A percentile compares a stretch with the other conserved stretches of the same genome.
Conservation (phyloP, 768 basidiomycete species). For the Tricholoma hemisulphureum region DNA sequence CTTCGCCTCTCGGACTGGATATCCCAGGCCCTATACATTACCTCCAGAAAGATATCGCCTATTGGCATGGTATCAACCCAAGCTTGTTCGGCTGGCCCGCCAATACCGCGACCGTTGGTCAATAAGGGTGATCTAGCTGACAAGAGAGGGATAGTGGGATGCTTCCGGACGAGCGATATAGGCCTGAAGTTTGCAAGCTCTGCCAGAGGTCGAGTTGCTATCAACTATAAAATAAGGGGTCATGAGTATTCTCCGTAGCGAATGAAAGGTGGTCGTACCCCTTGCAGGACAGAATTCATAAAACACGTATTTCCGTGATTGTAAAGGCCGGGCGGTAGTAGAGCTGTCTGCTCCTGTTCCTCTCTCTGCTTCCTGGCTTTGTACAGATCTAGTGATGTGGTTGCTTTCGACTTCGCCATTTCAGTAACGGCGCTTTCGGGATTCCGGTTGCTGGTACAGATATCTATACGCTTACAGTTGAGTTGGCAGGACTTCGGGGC, state of each 20-base stretch:
- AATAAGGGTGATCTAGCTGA: conserved; percentile 63
- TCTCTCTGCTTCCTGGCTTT: conserved; percentile 56
- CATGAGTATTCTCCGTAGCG: neutral
- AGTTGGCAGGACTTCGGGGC: neutral
- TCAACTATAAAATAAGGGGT: conserved; percentile 42
- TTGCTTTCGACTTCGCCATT: conserved; percentile 57
- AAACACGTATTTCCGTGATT: conserved; percentile 93
- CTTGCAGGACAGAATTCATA: conserved; percentile 93
- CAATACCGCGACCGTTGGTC: conserved; percentile 61
- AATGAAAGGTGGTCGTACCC: conserved; percentile 45
- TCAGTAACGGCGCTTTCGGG: neutral
- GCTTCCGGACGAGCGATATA: conserved; percentile 43
- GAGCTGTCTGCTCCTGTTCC: conserved; percentile 57
- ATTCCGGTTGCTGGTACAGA: neutral
- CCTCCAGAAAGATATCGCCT: conserved; percentile 61
- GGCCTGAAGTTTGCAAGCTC: conserved; percentile 56
- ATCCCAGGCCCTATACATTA: conserved; percentile 65
- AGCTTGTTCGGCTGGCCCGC: conserved; percentile 48
- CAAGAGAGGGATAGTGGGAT: conserved; percentile 38
- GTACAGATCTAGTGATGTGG: conserved; percentile 64
- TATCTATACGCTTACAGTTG: neutral
- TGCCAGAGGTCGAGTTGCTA: conserved; percentile 62
- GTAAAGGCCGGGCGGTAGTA: conserved; percentile 69
- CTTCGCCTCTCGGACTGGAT: conserved; percentile 51
- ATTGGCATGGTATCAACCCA: conserved; percentile 66